Evolutionary conservation across 179 eudicot species (phyloP), one percentile per base, ranked within the genome.

Genomic region (Nepenthes alata): DNA sequence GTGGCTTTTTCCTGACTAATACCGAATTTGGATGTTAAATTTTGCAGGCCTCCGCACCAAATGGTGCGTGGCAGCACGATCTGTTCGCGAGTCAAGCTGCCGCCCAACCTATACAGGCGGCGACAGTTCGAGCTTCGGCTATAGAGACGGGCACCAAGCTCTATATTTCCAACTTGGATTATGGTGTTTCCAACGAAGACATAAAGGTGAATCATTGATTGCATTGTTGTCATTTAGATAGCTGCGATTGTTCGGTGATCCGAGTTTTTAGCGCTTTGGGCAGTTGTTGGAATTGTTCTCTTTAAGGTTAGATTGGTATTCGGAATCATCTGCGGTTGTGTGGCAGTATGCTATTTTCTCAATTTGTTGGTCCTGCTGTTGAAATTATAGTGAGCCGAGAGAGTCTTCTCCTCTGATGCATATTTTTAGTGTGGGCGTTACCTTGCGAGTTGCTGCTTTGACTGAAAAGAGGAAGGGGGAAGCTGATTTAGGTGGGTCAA

Each of bases 171-270:
- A 83, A 83, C 67, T 73, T 83, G 74, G 73, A 80, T 48, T 76
- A 71, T 45, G 81, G 72, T 1, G 85, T 83, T 64, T 68, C 85
- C 14, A 74, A 80, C 55, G 81, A 80, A 51, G 88, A 83, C 62
- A 67, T 83, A 36, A 74, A 75, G 88, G 88, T 80, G 53, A 37
- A 35, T 56, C 9, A 12, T 6, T n/a, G 10, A 4, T 2, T 37
- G 16, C 6, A 12, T 12, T 52, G 11, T 52, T 14, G 5, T 52
- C 7, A 12, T 25, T 25, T 11, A 12, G 6, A n/a, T 13, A 11
- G 13, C 7, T 52, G 55, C 5, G 11, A 12, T 4, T 52, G 55
- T 52, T 50, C 53, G 4, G 11, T 50, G 53, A 11, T 50, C 12
- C 4, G 53, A 5, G 53, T 41, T 11, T 52, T 52, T 13, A 52